phyloP scores from a whole-genome alignment of 495 filamentous ascomycete species.

The Lindgomyces ingoldianus region DNA sequence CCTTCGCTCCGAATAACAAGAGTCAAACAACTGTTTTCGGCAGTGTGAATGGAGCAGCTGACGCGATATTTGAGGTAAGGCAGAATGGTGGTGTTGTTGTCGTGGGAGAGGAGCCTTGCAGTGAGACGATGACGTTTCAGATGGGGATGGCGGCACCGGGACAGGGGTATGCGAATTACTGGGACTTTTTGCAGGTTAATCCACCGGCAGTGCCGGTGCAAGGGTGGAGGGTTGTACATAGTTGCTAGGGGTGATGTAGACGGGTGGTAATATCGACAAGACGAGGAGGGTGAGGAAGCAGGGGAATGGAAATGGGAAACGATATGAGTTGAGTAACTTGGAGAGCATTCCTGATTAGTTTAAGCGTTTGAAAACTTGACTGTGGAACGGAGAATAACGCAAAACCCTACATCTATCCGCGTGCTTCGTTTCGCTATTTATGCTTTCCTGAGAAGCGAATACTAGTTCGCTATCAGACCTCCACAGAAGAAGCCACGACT shows the following conservation, averaged over 20 bases:
- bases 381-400: too few relatives aligned
- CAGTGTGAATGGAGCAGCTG: background rate
- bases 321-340: too few relatives aligned
- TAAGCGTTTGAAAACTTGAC: too few relatives aligned
- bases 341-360: too few relatives aligned
- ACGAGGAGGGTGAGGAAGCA: background rate
- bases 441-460: too few relatives aligned
- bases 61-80: background rate
- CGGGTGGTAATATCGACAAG: background rate
- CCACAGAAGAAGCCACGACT: too few relatives aligned
- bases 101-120: background rate
- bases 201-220: conserved; percentile 9
- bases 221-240: conserved; percentile 7
- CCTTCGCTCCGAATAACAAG: too few relatives aligned
- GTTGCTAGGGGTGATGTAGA: background rate
- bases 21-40: too few relatives aligned
- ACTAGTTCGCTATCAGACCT: too few relatives aligned
- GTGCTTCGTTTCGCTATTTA: too few relatives aligned
- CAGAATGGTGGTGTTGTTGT: background rate
- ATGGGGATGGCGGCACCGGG: background rate
- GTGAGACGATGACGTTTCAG: conserved; percentile 25
- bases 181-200: background rate
- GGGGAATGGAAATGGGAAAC: too few relatives aligned
- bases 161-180: background rate
- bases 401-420: too few relatives aligned